Percentiles rank a stretch among this genome's conserved stretches.
These are phyloP conservation scores for Castanopsis chinensis DNA, from an alignment of 306 rosid species.

Conservation along the genomic window DNA sequence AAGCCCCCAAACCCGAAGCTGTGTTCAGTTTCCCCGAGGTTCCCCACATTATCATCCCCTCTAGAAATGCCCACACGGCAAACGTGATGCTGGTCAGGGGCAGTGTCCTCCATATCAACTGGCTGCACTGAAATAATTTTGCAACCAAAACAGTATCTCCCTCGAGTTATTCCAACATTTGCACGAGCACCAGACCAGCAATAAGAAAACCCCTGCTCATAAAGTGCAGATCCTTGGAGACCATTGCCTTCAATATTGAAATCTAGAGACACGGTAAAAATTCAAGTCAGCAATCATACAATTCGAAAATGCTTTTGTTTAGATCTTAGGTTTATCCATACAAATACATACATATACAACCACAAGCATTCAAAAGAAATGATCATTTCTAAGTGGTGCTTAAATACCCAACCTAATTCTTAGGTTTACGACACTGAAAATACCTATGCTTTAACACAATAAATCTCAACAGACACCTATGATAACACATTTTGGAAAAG, in stretches of 20 bases:
- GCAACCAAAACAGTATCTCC: slow-evolving; percentile 61
- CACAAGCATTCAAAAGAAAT: background rate
- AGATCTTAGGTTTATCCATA: background rate
- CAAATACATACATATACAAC: background rate
- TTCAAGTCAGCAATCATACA: background rate
- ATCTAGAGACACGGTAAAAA: slow-evolving; percentile 32
- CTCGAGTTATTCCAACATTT: slow-evolving; percentile 41
- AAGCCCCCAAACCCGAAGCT: slow-evolving; percentile 62
- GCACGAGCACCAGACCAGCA: slow-evolving; percentile 64
- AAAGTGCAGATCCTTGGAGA: slow-evolving; percentile 39
- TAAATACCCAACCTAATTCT: background rate
- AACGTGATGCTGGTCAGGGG: slow-evolving; percentile 35
- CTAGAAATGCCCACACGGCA: slow-evolving; percentile 58
- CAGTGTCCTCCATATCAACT: slow-evolving; percentile 38
- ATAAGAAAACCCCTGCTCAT: slow-evolving; percentile 57
- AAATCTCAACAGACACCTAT: no score
- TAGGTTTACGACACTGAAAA: background rate
- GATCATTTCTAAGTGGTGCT: background rate
- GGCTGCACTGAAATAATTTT: slow-evolving; percentile 37
- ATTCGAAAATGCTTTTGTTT: background rate
- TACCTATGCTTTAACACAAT: background rate
- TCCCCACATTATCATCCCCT: slow-evolving; percentile 44
- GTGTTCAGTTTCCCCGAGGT: slow-evolving; percentile 46
- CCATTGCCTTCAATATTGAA: slow-evolving; percentile 34
- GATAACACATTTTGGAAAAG: no score